Percentiles rank a stretch among this genome's conserved stretches.
Conservation (phyloP, 306 rosid species). For the Cicer yamashitae region DNA sequence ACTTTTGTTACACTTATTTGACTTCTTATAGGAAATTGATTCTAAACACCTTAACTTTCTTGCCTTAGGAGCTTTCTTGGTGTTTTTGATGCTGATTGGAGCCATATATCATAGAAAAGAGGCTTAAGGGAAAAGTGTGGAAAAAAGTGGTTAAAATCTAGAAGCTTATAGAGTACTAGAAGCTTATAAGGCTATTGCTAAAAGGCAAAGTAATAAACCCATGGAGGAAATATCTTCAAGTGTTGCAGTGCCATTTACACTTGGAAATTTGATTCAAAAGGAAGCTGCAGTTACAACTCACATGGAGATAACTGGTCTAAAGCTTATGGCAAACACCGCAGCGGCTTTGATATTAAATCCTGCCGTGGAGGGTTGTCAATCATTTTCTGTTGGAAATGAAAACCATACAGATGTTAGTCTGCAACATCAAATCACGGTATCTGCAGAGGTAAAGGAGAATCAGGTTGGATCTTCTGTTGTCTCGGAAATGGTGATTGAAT, state of each 20-base stretch:
- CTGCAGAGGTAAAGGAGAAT: conserved; percentile 51
- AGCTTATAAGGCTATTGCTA: conserved; percentile 45
- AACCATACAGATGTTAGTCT: conserved; percentile 42
- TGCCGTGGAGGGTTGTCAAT: conserved; percentile 47
- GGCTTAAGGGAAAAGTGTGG: conserved; percentile 42
- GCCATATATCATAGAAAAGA: conserved; percentile 45
- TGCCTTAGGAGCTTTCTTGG: conserved; percentile 45
- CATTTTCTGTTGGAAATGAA: conserved; percentile 52
- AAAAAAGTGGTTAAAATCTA: conserved; percentile 36
- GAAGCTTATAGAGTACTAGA: conserved; percentile 43
- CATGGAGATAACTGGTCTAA: conserved; percentile 68
- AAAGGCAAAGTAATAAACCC: conserved; percentile 47
- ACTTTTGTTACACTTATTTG: conserved; percentile 36
- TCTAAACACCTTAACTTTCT: conserved; percentile 37
- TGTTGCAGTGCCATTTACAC: conserved; percentile 71
- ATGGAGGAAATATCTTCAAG: conserved; percentile 73
- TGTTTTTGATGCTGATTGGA: conserved; percentile 47
- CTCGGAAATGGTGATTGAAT: conserved; percentile 51
- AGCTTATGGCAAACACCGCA: conserved; percentile 67
- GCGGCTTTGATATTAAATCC: conserved; percentile 60
- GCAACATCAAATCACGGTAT: conserved; percentile 46
- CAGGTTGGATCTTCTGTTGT: conserved; percentile 49
- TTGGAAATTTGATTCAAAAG: conserved; percentile 64
- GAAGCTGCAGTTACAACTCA: conserved; percentile 67
- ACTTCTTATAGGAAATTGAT: conserved; percentile 40